Conservation (phyloP, 345 rosid genomes). For the Rhizophora apiculata region DNA sequence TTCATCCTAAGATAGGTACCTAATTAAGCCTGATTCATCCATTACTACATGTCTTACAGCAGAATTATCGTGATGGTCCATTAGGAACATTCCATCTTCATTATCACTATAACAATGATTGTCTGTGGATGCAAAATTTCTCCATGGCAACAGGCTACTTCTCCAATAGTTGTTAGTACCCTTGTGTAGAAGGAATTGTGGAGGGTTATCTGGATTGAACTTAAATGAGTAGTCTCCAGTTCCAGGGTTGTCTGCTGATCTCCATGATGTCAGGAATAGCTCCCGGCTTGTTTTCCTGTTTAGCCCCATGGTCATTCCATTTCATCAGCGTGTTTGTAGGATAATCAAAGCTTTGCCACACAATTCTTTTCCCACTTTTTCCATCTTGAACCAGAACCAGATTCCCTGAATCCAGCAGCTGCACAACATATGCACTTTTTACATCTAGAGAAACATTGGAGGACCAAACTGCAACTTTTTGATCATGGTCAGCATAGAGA, state of each 20-base stretch:
- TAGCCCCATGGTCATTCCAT: slow-evolving; percentile 21
- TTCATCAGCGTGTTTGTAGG: slow-evolving; percentile 23
- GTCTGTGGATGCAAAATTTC: not conserved
- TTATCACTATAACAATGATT: not conserved
- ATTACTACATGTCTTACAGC: not conserved
- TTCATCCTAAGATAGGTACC: slow-evolving; percentile 10
- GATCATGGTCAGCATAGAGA: too few relatives aligned
- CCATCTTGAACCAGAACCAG: slow-evolving; percentile 3
- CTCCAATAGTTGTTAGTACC: slow-evolving; percentile 3
- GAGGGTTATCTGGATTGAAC: slow-evolving; percentile 12
- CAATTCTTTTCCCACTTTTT: not conserved
- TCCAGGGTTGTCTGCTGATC: slow-evolving; percentile 18
- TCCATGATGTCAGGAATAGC: slow-evolving; percentile 25
- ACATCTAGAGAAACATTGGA: not conserved
- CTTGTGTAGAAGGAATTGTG: slow-evolving; percentile 3
- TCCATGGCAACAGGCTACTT: slow-evolving; percentile 15
- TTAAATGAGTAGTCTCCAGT: slow-evolving; percentile 3
- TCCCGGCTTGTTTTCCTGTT: slow-evolving; percentile 15
- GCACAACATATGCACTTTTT: not conserved
- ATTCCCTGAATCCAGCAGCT: slow-evolving; percentile 24
- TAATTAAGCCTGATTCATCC: not conserved
- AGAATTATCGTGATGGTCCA: not conserved
- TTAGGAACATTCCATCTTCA: not conserved
- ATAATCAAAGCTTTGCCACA: slow-evolving; percentile 42
- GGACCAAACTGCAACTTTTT: too few relatives aligned